Base-by-base conservation (phyloP, 1,284 basidiomycete species). In the Boletus sp. region DNA sequence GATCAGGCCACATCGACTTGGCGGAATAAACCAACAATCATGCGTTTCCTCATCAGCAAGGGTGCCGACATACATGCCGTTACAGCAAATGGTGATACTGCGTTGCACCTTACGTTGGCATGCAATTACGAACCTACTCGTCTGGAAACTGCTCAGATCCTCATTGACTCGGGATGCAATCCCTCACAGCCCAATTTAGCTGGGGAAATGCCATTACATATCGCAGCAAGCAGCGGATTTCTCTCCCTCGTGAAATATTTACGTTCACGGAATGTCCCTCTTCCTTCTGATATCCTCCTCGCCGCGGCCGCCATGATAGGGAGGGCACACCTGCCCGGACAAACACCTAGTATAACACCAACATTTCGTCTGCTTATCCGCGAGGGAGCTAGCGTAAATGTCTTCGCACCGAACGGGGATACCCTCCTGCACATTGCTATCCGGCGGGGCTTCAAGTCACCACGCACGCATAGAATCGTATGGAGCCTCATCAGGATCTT, bases 11-110 rank as follows among this genome's bases (percentile, higher is more conserved):
- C 27, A 20, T 12, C 35, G 27, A 36, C 1, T 13, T 9, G 31
- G 20, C 20, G 9, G 11, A 27, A 33, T 18, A 57, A 37, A 50
- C 1, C 29, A 3, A 27, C 36, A 20, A 5, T 49, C 27, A 35
- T 58, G 55, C 56, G 37, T 9, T 41, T 45, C 37, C 55, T 58
- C 29, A 41, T 57, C 22, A 47, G 12, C 55, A 57, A 57, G 13
- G 56, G 55, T 8, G 56, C 56, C 7, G 12, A 49, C 22, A n/a
- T 33, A 22, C 56, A 29, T 24, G 45, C 31, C 27, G 4, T 29
- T 20, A 36, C 56, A 13, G 13, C 22, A 13, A 43, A 48, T 6
- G 56, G 56, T 2, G 56, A 57, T 15, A 57, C 56, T 3, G 45
- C 24, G 6, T 9, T 43, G 16, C 56, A 57, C 20, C 36, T 58